Conservation (phyloP, 2,329 filamentous ascomycete genomes). For the Gaeumannomyces tritici region DNA sequence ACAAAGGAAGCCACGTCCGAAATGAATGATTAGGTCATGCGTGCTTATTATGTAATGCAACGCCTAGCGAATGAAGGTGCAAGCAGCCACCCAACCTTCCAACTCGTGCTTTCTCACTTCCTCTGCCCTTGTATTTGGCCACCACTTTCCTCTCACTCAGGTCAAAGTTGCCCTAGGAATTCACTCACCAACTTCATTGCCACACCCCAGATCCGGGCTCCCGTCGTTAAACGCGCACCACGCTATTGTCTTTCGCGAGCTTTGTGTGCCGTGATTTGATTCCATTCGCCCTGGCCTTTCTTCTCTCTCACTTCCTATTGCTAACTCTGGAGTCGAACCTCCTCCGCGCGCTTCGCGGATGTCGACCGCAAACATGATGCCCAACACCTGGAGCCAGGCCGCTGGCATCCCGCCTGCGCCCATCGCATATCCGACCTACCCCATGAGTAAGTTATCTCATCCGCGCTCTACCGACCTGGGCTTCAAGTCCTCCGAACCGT, state of each 20-base stretch:
- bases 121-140: neutral
- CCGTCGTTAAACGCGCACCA: neutral
- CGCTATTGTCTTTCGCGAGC: neutral
- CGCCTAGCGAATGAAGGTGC: neutral
- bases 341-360: neutral
- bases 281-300: neutral
- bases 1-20: neutral
- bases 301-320: neutral
- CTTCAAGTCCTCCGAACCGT: neutral
- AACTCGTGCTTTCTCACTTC: neutral
- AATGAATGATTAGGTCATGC: neutral
- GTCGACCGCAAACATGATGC: constrained; percentile 3
- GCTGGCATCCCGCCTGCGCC: constrained; percentile 1
- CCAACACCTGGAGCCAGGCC: constrained; percentile 4
- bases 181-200: neutral
- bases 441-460: neutral
- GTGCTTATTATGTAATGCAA: neutral
- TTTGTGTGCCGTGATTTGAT: neutral
- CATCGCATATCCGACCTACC: neutral
- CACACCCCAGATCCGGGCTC: neutral
- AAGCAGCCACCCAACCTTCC: neutral
- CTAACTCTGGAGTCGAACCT: neutral
- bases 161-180: neutral
- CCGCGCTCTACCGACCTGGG: neutral
- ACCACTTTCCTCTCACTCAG: neutral